phyloP scores from a whole-genome alignment of 371 early-diverging fungal species.

The Nematocida minor region DNA sequence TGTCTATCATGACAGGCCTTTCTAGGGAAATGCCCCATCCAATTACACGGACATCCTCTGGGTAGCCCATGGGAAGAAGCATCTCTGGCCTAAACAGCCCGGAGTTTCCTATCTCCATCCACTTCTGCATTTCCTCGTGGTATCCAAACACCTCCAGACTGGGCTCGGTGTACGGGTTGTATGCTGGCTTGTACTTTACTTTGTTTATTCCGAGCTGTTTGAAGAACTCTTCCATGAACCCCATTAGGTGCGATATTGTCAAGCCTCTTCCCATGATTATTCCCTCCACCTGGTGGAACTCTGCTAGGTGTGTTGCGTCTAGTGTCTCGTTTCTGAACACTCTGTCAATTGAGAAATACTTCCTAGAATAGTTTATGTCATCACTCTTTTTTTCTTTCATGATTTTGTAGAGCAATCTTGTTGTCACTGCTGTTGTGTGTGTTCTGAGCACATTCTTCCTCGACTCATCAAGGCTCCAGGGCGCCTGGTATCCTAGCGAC shows the following conservation, averaged over 20 bases:
- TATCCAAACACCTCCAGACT: constrained; percentile 98
- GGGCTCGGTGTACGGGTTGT: constrained; percentile 99
- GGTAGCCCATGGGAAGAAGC: constrained; percentile 88
- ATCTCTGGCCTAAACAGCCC: constrained; percentile 99
- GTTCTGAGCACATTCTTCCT: constrained; percentile 89
- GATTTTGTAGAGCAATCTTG: constrained; percentile 82
- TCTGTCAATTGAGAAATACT: constrained; percentile 97
- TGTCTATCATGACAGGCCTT: constrained; percentile 98
- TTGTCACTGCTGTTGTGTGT: constrained; percentile 92
- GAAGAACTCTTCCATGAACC: constrained; percentile 89
- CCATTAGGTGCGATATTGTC: constrained; percentile 90
- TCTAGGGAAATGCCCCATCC: constrained; percentile 98
- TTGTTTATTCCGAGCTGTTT: constrained; percentile 86
- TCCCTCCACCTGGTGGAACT: constrained; percentile 99
- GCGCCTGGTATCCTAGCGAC: constrained; percentile 81
- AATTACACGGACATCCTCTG: constrained; percentile 86
- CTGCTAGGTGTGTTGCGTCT: constrained; percentile 98
- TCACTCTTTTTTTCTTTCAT: constrained; percentile 68
- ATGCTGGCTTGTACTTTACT: constrained; percentile 98
- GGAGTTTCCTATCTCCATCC: constrained; percentile 98
- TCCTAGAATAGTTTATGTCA: constrained; percentile 71
- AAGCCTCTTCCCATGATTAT: constrained; percentile 88
- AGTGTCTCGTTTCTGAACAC: constrained; percentile 97
- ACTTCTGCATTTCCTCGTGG: constrained; percentile 81
- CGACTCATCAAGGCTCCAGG: constrained; percentile 87